phyloP scores from a whole-genome alignment of 2,329 filamentous ascomycete species.

The Endoconidiophora polonica region DNA sequence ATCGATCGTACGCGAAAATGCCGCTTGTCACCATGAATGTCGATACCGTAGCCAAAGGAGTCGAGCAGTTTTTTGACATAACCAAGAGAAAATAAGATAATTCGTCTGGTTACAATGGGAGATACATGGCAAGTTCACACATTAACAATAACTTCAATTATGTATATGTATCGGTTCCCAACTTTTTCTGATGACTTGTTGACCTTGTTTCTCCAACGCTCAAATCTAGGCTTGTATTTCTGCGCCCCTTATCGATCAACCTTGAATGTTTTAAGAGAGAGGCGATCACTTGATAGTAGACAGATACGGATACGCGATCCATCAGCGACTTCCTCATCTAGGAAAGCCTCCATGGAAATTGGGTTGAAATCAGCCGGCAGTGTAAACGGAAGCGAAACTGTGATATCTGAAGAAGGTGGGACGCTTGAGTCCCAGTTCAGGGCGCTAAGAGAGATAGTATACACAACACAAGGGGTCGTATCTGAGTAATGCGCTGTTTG shows the following conservation, averaged over 20 bases:
- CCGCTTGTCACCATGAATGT: conserved; percentile 78
- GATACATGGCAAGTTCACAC: neutral
- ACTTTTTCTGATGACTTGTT: too few relatives aligned
- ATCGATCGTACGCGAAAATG: conserved; percentile 70
- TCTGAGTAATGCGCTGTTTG: neutral
- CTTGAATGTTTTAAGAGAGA: conserved; percentile 31
- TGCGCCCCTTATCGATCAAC: conserved; percentile 16
- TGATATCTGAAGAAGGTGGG: neutral
- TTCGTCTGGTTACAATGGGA: neutral
- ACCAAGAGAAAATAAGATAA: conserved; percentile 34
- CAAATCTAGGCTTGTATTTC: too few relatives aligned
- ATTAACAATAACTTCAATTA: too few relatives aligned
- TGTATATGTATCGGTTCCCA: too few relatives aligned
- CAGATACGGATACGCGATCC: conserved; percentile 33
- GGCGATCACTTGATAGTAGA: conserved; percentile 31
- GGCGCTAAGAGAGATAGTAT: conserved; percentile 7
- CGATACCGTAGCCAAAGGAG: conserved; percentile 60
- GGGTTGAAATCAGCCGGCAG: conserved; percentile 22
- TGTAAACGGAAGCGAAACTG: conserved; percentile 9
- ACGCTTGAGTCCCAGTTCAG: conserved; percentile 3
- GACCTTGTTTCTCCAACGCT: neutral
- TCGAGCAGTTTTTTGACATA: conserved; percentile 64
- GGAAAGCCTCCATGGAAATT: conserved; percentile 35
- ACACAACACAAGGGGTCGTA: conserved; percentile 2
- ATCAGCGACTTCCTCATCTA: conserved; percentile 26